Base-by-base conservation (phyloP, 495 filamentous ascomycete species). In the Collariella sp. region DNA sequence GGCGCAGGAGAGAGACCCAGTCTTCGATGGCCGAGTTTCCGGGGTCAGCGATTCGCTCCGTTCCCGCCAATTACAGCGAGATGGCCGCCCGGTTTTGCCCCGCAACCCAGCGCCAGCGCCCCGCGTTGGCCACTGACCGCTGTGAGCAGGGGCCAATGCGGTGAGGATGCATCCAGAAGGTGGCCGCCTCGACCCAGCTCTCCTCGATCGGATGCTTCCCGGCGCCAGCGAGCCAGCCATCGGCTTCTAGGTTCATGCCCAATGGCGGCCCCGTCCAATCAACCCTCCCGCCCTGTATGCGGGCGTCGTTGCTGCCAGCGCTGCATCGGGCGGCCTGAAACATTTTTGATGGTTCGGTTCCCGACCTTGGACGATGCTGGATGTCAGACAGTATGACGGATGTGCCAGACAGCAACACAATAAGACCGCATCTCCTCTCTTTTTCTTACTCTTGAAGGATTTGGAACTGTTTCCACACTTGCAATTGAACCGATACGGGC, bases 281-380 rank as follows among this genome's bases (percentile, higher is more conserved):
- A 57, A 13, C 40, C n/a, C 23, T 16, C 24, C 53, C n/a, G 50
- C 39, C 55, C 43, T 56, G 38, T 13, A 33, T 42, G 43, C 57
- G 24, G 13, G 24, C 43, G 44, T 52, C 41, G 13, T 35, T 24
- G 51, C 24, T 61, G 52, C 43, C 48, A 46, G 43, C 20, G 26
- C 52, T 35, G 59, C 55, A 42, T 13, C 12, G 55, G 48, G 55
- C 31, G 59, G 54, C 50, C 47, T 58, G 59, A 62, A 62, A 58
- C 59, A 43, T 52, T 52, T 46, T 42, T n/a, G 50, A 47, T 13
- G 33, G 24, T 33, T 0, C 26, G 45, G 34, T 19, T 31, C 46
- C 40, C 40, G 10, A 31, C 24, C 34, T n/a, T 15, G 12, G 15
- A 29, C 46, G 1, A 0, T 31, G 26, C 26, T 3, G 19, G n/a